Conservation (phyloP, 257 asterid species). For the Henckelia pumila region DNA sequence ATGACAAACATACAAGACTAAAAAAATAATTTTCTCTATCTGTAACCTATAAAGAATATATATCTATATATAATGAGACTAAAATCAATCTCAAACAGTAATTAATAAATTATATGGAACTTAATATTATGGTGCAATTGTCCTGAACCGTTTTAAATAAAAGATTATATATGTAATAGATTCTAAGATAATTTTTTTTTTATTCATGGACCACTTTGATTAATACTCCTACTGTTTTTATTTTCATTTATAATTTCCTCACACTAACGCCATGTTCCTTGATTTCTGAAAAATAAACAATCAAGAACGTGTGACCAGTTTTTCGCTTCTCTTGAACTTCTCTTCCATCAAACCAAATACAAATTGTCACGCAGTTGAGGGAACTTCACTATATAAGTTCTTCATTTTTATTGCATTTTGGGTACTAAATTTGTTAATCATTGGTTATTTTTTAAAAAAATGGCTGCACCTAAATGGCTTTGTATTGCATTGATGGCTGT, state of each 20-base stretch:
- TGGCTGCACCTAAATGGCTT: constrained; percentile 26
- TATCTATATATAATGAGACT: too few relatives aligned
- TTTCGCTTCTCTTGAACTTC: constrained; percentile 14
- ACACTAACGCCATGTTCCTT: constrained; percentile 26
- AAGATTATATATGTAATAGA: not conserved
- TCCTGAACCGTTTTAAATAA: too few relatives aligned
- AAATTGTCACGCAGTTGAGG: constrained; percentile 6
- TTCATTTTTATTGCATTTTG: not conserved
- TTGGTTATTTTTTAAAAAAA: not conserved
- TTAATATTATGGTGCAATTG: too few relatives aligned
- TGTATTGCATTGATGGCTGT: constrained; percentile 16
- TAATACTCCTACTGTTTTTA: too few relatives aligned
- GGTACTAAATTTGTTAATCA: not conserved
- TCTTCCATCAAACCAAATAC: not conserved
- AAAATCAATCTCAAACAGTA: too few relatives aligned
- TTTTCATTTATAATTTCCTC: not conserved
- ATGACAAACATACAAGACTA: too few relatives aligned
- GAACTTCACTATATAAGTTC: constrained; percentile 19
- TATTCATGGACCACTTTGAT: not conserved
- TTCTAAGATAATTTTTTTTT: too few relatives aligned
- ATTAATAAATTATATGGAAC: too few relatives aligned
- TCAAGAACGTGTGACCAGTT: not conserved
- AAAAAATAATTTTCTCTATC: too few relatives aligned
- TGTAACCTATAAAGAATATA: too few relatives aligned
- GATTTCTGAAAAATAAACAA: constrained; percentile 12